Base-by-base conservation (phyloP, 1,284 basidiomycete species). In the Pascua guehoae region DNA sequence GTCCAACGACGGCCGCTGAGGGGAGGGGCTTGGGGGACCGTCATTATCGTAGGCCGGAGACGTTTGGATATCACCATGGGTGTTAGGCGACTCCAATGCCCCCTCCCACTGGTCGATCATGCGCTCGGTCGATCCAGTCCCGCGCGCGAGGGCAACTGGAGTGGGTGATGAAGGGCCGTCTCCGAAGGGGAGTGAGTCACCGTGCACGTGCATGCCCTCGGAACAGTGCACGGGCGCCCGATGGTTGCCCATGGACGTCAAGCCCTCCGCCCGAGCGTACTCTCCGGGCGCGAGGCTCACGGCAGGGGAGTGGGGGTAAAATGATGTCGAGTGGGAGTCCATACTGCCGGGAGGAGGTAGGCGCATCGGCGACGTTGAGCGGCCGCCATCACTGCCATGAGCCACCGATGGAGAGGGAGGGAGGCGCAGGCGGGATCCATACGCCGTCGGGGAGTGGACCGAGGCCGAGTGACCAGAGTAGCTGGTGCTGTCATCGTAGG, bases 51-150 rank as follows among this genome's bases (percentile, higher is more conserved):
- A 36, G 37, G 44, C 12, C 45, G 44, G 12, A 24, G 36, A 15
- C 49, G n/a, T n/a, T 45, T 9, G 11, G 49, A 7, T 12, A 41
- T 42, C 17, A 36, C 51, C 16, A n/a, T 8, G 41, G 51, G 5
- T 5, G 47, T 24, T 17, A 38, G 45, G 10, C 32, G 44, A 32
- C 18, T 41, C 32, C 16, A 15, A 57, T 58, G 15, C 41, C 16
- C 24, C 65, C 59, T 75, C 73, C 73, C 73, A 75, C 53, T 70
- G 64, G 55, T 67, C 64, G 38, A 75, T 69, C 69, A 73, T 68
- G 42, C 56, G 57, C 47, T 62, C 64, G 4, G 73, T 64, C 8
- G 70, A 68, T 12, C 71, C 69, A 41, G 44, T 54, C 14, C 63
- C 61, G 38, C 65, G 50, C 37, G 56, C 41, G 40, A 61, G 49